These are phyloP conservation scores for Microdochium bolleyi DNA, from an alignment of 2,329 filamentous ascomycete genomes.

Conservation along the genomic window DNA sequence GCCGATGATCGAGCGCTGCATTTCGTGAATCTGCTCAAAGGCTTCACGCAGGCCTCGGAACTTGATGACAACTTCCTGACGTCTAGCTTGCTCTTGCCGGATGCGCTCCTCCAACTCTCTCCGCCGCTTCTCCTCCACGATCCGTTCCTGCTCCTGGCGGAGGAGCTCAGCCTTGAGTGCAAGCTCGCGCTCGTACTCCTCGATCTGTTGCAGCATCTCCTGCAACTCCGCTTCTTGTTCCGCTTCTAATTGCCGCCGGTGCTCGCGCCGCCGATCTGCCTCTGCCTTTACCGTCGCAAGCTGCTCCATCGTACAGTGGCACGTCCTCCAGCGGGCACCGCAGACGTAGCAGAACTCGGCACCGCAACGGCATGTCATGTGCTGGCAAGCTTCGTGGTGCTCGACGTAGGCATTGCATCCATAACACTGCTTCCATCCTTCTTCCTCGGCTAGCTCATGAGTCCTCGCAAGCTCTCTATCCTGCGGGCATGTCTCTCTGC, in stretches of 20 bases:
- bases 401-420: slow-evolving; percentile 67
- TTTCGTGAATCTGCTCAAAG: slow-evolving; percentile 30
- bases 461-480: slow-evolving; percentile 40
- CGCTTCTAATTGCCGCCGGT: slow-evolving; percentile 23
- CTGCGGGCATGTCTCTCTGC: slow-evolving; percentile 34
- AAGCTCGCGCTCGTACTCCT: slow-evolving; percentile 38
- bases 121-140: slow-evolving; percentile 26
- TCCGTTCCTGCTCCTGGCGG: slow-evolving; percentile 26
- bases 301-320: slow-evolving; percentile 49
- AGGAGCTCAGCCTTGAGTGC: slow-evolving; percentile 29
- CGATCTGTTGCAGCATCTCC: slow-evolving; percentile 35
- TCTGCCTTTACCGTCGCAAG: slow-evolving; percentile 29
- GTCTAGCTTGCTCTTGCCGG: slow-evolving; percentile 29
- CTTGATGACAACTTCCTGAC: slow-evolving; percentile 26
- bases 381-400: slow-evolving; percentile 71
- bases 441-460: slow-evolving; percentile 54
- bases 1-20: slow-evolving; percentile 29
- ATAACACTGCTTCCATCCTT: slow-evolving; percentile 69
- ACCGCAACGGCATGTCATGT: slow-evolving; percentile 79
- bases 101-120: slow-evolving; percentile 28
- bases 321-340: slow-evolving; percentile 63
- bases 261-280: slow-evolving; percentile 23
- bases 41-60: slow-evolving; percentile 26
- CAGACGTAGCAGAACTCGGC: slow-evolving; percentile 84
- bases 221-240: slow-evolving; percentile 24